phyloP scores from a whole-genome alignment of 345 rosid genomes.

The Combretum micranthum region DNA sequence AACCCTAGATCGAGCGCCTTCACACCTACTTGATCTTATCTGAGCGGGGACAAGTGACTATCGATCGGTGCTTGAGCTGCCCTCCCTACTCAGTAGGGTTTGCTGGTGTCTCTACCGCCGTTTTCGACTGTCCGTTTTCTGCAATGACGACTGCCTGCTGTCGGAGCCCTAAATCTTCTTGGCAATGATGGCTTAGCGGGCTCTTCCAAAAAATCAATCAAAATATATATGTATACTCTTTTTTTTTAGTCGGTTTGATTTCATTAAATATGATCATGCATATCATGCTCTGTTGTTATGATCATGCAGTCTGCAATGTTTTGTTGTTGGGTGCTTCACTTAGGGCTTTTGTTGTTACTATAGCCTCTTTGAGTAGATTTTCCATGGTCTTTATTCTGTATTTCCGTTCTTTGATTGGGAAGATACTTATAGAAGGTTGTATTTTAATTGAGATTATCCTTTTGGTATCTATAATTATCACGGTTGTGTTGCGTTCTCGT shows the following conservation, averaged over 20 bases:
- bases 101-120: slow-evolving; percentile 9
- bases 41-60: slow-evolving; percentile 35
- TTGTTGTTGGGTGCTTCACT: too few relatives aligned
- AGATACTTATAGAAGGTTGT: too few relatives aligned
- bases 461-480: too few relatives aligned
- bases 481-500: too few relatives aligned
- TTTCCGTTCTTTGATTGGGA: too few relatives aligned
- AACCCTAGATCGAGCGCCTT: background rate
- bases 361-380: too few relatives aligned
- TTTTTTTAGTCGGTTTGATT: too few relatives aligned
- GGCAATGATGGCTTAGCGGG: slow-evolving; percentile 71
- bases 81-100: slow-evolving; percentile 17
- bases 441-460: too few relatives aligned
- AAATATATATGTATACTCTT: background rate
- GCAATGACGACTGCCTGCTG: slow-evolving; percentile 84
- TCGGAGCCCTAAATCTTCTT: slow-evolving; percentile 35
- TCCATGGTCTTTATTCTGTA: too few relatives aligned
- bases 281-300: background rate
- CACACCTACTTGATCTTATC: slow-evolving; percentile 82
- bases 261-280: background rate
- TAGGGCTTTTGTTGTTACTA: too few relatives aligned
- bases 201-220: slow-evolving; percentile 18
- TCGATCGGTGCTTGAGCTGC: slow-evolving; percentile 21
- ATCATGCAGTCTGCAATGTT: too few relatives aligned
- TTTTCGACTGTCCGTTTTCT: slow-evolving; percentile 19